phyloP scores from a whole-genome alignment of 345 rosid species.

The Gossypium turneri region DNA sequence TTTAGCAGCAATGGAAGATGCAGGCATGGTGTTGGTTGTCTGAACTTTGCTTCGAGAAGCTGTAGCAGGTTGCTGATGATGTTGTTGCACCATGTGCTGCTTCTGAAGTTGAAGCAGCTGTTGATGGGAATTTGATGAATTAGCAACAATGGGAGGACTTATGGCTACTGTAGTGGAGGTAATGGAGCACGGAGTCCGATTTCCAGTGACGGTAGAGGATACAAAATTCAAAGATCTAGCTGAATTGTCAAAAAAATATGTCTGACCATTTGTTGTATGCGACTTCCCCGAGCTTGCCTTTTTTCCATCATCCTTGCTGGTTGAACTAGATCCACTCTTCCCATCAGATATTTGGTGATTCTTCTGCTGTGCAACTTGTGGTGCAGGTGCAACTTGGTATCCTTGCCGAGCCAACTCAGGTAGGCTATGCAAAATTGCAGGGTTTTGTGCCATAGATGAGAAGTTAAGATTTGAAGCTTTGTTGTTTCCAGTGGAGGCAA shows the following conservation, averaged over 20 bases:
- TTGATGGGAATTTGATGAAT: conserved; percentile 24
- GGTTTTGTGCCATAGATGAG: conserved; percentile 37
- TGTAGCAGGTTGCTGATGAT: conserved; percentile 28
- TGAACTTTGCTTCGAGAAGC: conserved; percentile 30
- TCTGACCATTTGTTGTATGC: conserved; percentile 30
- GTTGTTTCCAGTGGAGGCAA: conserved; percentile 35
- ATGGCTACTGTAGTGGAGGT: conserved; percentile 15
- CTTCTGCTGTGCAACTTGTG: conserved; percentile 34
- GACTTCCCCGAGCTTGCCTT: conserved; percentile 32
- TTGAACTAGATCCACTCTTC: conserved; percentile 32
- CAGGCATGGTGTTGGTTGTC: conserved; percentile 17
- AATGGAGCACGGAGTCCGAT: conserved; percentile 37
- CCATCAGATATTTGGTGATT: conserved; percentile 38
- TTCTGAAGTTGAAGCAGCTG: conserved; percentile 30
- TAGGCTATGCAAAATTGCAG: conserved; percentile 29
- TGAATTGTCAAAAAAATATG: conserved; percentile 49
- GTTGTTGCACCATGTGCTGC: conserved; percentile 33
- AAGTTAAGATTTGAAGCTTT: conserved; percentile 42
- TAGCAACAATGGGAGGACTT: conserved; percentile 26
- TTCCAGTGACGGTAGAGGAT: conserved; percentile 33
- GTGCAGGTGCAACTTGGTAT: conserved; percentile 35
- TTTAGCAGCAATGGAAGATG: conserved; percentile 21
- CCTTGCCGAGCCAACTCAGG: conserved; percentile 28
- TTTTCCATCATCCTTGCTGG: conserved; percentile 36
- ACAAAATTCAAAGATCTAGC: conserved; percentile 44